These are phyloP conservation scores for Ascochyta clinopodiicola DNA, from an alignment of 2,329 filamentous ascomycete species.

Conservation along the genomic window DNA sequence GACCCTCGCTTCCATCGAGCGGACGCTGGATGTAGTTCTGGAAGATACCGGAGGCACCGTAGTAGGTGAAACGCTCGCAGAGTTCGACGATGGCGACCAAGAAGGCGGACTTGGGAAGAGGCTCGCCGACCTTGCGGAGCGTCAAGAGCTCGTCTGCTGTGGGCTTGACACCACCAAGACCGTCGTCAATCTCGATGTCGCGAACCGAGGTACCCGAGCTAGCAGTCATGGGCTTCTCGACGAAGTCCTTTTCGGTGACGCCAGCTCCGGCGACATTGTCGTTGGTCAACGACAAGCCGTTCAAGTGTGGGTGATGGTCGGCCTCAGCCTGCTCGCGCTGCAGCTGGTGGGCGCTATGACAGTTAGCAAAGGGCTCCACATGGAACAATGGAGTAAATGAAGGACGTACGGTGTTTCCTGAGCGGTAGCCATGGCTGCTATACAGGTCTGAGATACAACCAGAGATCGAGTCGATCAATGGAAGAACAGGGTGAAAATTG, in stretches of 20 bases:
- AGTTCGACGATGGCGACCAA: slow-evolving; percentile 58
- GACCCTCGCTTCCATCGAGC: slow-evolving; percentile 45
- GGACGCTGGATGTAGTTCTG: slow-evolving; percentile 58
- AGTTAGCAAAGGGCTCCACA: slow-evolving; percentile 4
- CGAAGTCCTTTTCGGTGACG: slow-evolving; percentile 29
- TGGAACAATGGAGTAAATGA: background rate
- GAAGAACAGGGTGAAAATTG: slow-evolving; percentile 11
- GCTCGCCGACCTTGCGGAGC: slow-evolving; percentile 55
- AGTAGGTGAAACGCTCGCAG: slow-evolving; percentile 59
- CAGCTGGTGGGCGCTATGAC: slow-evolving; percentile 38
- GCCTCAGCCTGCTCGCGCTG: slow-evolving; percentile 38
- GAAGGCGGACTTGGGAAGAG: slow-evolving; percentile 55
- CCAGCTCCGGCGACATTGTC: slow-evolving; percentile 27
- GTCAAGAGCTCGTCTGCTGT: slow-evolving; percentile 52
- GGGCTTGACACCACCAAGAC: slow-evolving; percentile 46
- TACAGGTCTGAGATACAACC: slow-evolving; percentile 13
- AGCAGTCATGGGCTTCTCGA: slow-evolving; percentile 16
- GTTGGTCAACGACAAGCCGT: slow-evolving; percentile 34
- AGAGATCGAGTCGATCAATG: slow-evolving; percentile 19
- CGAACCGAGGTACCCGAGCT: slow-evolving; percentile 27
- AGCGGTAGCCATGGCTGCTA: slow-evolving; percentile 33
- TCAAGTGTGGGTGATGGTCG: slow-evolving; percentile 38
- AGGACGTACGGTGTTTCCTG: slow-evolving; percentile 39
- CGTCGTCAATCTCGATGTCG: slow-evolving; percentile 33
- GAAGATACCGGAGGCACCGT: slow-evolving; percentile 55